phyloP scores from a whole-genome alignment of 139 green algal genomes.

The Deuterostichococcus epilithicus region DNA sequence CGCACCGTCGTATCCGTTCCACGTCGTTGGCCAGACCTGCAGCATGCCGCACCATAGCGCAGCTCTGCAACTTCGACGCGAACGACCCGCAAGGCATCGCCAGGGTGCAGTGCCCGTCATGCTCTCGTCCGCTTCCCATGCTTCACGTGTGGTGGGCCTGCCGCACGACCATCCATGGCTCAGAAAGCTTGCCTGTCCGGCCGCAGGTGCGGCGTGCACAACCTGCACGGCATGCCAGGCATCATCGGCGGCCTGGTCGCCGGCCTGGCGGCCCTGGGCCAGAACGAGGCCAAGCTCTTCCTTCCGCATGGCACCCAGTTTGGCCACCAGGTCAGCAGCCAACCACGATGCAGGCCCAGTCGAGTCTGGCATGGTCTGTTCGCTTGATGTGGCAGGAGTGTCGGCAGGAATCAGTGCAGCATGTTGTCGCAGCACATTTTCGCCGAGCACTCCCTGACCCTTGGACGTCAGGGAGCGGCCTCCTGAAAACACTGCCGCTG shows the following conservation, averaged over 20 bases:
- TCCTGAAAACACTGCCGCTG: neutral
- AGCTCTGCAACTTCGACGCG: too few species aligned
- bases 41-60: neutral
- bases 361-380: too few species aligned
- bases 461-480: neutral
- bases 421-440: slow-evolving; percentile 15
- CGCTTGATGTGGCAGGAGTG: neutral
- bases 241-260: slow-evolving; percentile 37
- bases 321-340: neutral
- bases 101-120: neutral
- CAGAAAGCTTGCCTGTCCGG: too few species aligned
- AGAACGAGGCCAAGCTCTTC: neutral
- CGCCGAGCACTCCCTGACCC: slow-evolving; percentile 1
- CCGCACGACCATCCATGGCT: too few species aligned
- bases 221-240: slow-evolving; percentile 56
- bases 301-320: neutral
- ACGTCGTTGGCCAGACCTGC: too few species aligned
- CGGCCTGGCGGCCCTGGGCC: slow-evolving; percentile 9
- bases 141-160: too few species aligned
- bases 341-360: too few species aligned
- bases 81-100: too few species aligned
- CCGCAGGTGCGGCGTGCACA: slow-evolving; percentile 45
- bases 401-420: neutral
- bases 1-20: neutral
- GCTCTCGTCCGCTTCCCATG: too few species aligned